Conservation (phyloP, 495 filamentous ascomycete genomes). For the Peziza echinospora region DNA sequence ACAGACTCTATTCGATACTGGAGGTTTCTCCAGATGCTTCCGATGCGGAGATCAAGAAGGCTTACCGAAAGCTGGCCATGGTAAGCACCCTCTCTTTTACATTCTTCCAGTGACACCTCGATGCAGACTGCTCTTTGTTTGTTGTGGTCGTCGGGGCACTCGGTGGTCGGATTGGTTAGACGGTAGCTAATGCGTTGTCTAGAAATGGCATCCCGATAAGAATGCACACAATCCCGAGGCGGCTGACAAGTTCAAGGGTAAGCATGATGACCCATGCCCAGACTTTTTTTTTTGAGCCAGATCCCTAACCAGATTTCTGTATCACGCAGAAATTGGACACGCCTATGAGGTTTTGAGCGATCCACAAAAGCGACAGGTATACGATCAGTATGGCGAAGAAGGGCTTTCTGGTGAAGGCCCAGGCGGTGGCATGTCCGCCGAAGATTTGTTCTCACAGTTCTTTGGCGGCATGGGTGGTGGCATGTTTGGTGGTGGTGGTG, state of each 20-base stretch:
- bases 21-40: conserved; percentile 42
- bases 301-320: not conserved
- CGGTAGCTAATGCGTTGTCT: not conserved
- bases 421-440: conserved; percentile 75
- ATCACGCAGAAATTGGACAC: conserved; percentile 48
- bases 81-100: conserved; percentile 9
- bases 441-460: conserved; percentile 95
- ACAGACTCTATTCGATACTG: conserved; percentile 41
- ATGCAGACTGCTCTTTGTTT: not conserved
- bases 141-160: too few relatives aligned
- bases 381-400: conserved; percentile 95
- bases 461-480: conserved; percentile 73
- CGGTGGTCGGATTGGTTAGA: not conserved
- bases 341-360: conserved; percentile 91
- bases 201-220: conserved; percentile 48
- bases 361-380: conserved; percentile 67
- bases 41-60: conserved; percentile 65
- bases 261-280: not conserved
- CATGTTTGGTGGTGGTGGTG: conserved; percentile 68
- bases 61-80: conserved; percentile 55
- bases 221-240: conserved; percentile 83
- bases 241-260: conserved; percentile 77
- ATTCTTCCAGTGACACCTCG: too few relatives aligned
- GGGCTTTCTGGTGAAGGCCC: conserved; percentile 73
- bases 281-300: not conserved